A percentile compares a stretch with the other conserved stretches of the same genome.
Evolutionary conservation across 306 rosid species (phyloP).

Genomic region (Potentilla sterilis): DNA sequence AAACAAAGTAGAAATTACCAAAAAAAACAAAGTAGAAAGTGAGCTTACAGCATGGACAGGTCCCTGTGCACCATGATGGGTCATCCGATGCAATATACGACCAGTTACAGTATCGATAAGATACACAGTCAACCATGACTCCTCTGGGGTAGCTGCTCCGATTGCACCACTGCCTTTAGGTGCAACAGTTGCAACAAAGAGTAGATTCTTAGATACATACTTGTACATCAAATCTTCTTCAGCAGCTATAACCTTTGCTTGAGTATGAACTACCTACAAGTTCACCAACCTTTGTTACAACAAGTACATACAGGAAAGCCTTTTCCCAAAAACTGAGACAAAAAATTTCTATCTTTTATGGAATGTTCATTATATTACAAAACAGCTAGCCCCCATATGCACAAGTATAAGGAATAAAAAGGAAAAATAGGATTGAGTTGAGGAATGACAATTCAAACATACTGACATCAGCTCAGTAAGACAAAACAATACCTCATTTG

Average conservation of each 20-base stretch:
- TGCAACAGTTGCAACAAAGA: constrained; percentile 85
- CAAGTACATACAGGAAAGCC: constrained; percentile 10
- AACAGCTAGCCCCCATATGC: background rate
- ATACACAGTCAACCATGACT: constrained; percentile 80
- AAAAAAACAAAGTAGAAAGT: constrained; percentile 20
- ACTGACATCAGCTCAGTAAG: background rate
- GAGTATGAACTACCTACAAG: constrained; percentile 90
- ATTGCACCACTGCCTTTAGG: constrained; percentile 88
- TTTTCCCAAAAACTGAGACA: background rate
- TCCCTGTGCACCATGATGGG: constrained; percentile 93
- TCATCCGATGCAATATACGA: constrained; percentile 85
- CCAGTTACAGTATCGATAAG: constrained; percentile 87
- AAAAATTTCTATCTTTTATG: background rate
- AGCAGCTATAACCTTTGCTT: constrained; percentile 83
- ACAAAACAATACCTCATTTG: constrained; percentile 60
- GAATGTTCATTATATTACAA: background rate
- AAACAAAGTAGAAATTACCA: constrained; percentile 13
- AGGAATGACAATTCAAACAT: background rate
- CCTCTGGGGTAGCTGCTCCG: constrained; percentile 88
- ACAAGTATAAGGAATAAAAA: background rate
- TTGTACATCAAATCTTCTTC: constrained; percentile 91
- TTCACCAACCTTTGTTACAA: constrained; percentile 14
- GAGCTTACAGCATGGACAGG: constrained; percentile 87
- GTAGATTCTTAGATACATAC: constrained; percentile 74
- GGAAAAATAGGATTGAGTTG: background rate